A percentile compares a stretch with the other conserved stretches of the same genome.
Evolutionary conservation across 305 asterid species (phyloP).

Genomic region (Solanum chacoense): DNA sequence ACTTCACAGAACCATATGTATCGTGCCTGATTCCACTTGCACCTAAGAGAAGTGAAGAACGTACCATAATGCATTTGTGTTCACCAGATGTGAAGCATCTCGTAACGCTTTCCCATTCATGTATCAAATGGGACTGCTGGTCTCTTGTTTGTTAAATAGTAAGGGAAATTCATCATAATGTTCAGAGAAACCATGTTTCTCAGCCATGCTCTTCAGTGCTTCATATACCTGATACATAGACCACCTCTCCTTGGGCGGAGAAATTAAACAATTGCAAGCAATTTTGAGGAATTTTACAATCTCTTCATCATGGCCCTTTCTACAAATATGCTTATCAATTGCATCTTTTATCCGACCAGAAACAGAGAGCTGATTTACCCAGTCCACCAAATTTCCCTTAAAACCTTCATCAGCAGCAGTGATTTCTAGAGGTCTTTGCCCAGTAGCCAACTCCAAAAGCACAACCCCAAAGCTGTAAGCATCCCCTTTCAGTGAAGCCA

Average conservation of each 20-base stretch:
- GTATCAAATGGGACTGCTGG: slow-evolving; percentile 23
- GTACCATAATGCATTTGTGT: background rate
- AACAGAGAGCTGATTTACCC: slow-evolving; percentile 52
- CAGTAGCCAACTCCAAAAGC: slow-evolving; percentile 79
- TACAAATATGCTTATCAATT: slow-evolving; percentile 38
- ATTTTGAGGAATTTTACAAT: slow-evolving; percentile 51
- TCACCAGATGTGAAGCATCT: background rate
- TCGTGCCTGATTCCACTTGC: background rate
- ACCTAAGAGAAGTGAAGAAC: background rate
- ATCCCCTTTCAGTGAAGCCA: slow-evolving; percentile 72
- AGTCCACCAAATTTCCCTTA: slow-evolving; percentile 68
- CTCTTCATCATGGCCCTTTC: slow-evolving; percentile 71
- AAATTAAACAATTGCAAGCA: slow-evolving; percentile 50
- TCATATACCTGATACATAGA: slow-evolving; percentile 75
- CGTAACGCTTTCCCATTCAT: background rate
- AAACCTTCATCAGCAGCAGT: slow-evolving; percentile 31
- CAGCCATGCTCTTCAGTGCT: slow-evolving; percentile 55
- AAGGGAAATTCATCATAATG: slow-evolving; percentile 75
- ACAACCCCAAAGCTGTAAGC: slow-evolving; percentile 75
- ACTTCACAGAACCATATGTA: background rate
- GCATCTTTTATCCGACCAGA: slow-evolving; percentile 57
- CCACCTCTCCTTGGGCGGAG: slow-evolving; percentile 62
- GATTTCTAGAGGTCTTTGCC: slow-evolving; percentile 60
- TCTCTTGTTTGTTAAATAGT: slow-evolving; percentile 44
- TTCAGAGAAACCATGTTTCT: slow-evolving; percentile 54